phyloP scores from a whole-genome alignment of 2,329 filamentous ascomycete genomes.

The Fusarium succisae region DNA sequence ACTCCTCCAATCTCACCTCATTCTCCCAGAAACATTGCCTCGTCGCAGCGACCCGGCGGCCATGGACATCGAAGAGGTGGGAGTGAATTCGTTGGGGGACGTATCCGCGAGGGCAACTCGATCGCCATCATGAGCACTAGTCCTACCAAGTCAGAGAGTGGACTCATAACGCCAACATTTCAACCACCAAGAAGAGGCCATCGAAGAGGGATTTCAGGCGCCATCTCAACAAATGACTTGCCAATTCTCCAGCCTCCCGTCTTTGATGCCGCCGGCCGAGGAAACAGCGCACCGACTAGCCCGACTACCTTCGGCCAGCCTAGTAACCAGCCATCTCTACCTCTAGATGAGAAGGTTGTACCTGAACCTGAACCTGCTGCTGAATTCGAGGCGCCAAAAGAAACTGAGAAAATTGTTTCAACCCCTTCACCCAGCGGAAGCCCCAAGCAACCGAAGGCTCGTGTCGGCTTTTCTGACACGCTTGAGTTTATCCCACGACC shows the following conservation, averaged over 20 bases:
- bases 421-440: constrained; percentile 13
- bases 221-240: constrained; percentile 86
- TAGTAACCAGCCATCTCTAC: constrained; percentile 32
- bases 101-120: constrained; percentile 65
- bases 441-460: constrained; percentile 59
- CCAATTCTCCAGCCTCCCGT: constrained; percentile 70
- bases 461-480: constrained; percentile 85
- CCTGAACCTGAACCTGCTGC: constrained; percentile 1
- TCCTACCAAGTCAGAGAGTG: constrained; percentile 71
- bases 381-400: background rate
- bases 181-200: constrained; percentile 71
- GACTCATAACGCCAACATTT: constrained; percentile 66
- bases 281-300: constrained; percentile 72
- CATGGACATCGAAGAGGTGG: constrained; percentile 83
- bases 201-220: constrained; percentile 74
- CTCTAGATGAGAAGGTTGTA: constrained; percentile 1
- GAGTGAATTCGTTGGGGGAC: constrained; percentile 88
- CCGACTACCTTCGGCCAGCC: constrained; percentile 58
- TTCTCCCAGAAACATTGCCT: constrained; percentile 60
- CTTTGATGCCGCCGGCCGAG: constrained; percentile 61
- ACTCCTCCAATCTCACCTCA: constrained; percentile 66
- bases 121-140: constrained; percentile 74
- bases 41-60: constrained; percentile 65
- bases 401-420: background rate
- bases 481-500: constrained; percentile 86